Conservation (phyloP, 2,329 filamentous ascomycete species). For the Catunica adiposa region DNA sequence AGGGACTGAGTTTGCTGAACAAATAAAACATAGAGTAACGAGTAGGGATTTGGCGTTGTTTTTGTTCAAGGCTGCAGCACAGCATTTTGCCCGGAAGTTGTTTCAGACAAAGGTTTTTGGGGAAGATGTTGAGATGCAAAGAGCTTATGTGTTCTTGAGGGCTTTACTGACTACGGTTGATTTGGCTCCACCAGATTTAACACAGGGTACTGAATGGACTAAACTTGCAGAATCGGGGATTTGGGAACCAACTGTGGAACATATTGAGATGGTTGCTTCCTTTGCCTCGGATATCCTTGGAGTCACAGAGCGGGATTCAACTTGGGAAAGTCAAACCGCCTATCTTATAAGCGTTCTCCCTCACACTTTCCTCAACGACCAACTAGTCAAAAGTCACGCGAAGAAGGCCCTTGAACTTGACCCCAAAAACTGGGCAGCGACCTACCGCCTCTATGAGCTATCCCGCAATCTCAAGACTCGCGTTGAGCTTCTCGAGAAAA, state of each 20-base stretch:
- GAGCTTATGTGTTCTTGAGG: background rate
- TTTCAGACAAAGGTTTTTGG: background rate
- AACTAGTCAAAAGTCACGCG: background rate
- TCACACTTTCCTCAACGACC: background rate
- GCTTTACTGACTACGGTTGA: background rate
- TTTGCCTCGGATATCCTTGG: background rate
- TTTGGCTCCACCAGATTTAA: background rate
- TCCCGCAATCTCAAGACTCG: background rate
- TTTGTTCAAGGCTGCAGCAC: slow-evolving; percentile 7
- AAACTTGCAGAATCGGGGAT: background rate
- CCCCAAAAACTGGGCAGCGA: background rate
- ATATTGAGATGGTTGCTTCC: background rate
- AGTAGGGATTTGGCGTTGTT: background rate
- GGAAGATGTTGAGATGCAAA: background rate
- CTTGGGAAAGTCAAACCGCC: slow-evolving; percentile 6
- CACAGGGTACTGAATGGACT: background rate
- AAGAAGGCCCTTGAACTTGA: slow-evolving; percentile 3
- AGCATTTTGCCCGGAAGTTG: slow-evolving; percentile 2
- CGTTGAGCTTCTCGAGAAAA: slow-evolving; percentile 1
- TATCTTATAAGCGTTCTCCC: background rate
- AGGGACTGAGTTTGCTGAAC: background rate
- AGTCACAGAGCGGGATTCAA: background rate
- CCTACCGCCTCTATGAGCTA: background rate
- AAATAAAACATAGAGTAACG: background rate
- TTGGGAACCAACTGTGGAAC: background rate